Conservation (phyloP, 148 eudicot genomes). For the Salicornia ramosissima region DNA sequence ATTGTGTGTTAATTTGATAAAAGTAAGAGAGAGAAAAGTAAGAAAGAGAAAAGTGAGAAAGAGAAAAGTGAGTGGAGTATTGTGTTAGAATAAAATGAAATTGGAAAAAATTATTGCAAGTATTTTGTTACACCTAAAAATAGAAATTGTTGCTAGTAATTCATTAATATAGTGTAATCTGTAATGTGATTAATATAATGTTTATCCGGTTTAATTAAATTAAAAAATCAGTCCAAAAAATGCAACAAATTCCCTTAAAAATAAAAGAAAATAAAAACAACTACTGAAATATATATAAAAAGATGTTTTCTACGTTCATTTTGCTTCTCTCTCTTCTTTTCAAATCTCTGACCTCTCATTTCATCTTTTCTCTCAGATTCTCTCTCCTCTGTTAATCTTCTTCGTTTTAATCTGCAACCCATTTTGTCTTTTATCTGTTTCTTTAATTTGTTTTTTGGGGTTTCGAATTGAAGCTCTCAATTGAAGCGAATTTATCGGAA, state of each 20-base stretch:
- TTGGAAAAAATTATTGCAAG: too few species aligned
- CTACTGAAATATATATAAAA: neutral
- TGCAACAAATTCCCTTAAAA: neutral
- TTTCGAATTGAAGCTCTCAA: neutral
- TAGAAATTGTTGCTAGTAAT: too few species aligned
- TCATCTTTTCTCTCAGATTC: slow-evolving; percentile 1
- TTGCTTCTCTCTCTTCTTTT: neutral
- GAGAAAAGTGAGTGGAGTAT: too few species aligned
- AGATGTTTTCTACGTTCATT: neutral
- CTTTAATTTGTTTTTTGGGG: neutral
- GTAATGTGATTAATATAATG: too few species aligned
- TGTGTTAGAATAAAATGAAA: too few species aligned
- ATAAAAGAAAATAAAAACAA: neutral
- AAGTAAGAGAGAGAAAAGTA: too few species aligned
- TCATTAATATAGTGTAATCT: too few species aligned
- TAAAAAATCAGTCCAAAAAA: too few species aligned
- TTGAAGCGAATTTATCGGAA: neutral
- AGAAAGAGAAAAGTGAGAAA: too few species aligned
- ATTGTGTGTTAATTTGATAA: too few species aligned
- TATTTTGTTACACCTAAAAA: too few species aligned
- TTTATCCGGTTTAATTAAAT: too few species aligned
- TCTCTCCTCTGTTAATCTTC: slow-evolving; percentile 1
- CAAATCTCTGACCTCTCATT: slow-evolving; percentile 15
- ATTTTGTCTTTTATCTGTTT: slow-evolving; percentile 1
- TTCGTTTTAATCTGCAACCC: neutral